Base-by-base conservation (phyloP, 169 alveolate genomes). In the Plasmodium ovale region DNA sequence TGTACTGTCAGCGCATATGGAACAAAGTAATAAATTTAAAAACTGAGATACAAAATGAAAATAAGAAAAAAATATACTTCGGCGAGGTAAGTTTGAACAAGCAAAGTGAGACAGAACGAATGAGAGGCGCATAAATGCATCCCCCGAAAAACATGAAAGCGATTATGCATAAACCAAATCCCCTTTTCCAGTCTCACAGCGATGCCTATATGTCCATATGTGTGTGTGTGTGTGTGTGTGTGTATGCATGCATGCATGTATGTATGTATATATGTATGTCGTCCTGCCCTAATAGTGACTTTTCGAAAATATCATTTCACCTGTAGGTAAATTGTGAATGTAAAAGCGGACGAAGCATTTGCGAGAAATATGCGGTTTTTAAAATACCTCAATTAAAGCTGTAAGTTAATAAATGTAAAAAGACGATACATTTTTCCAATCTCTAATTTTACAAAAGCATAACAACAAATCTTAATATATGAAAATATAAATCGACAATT, bases 271-370 rank as follows among this genome's bases (percentile, higher is more conserved):
- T 14, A 51, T 69, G 19, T 31, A 47, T 44, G 12, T 7, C 23
- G 9, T n/a, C 39, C 0, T 19, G 21, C 21, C 2, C 9, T 10
- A 69, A 69, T 44, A 29, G 58, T 9, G 35, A 60, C 4, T 58
- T 37, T 29, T 49, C 33, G 19, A 72, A 51, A 47, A 71, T 29
- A 37, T 54, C 33, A 54, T 59, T 39, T 31, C 3, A 3, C 35
- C 33, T 74, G 27, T 33, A 74, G 88, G 67, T 74, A 59, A 74
- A 74, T 64, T 74, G 88, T 67, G 88, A 60, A 1, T 51, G 60
- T 33, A 42, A 14, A 7, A 59, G 25, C 0, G 88, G 67, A 10
- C 44, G 53, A 29, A 4, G 35, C 31, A n/a, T 74, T 23, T 74
- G 88, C n/a, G 54, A 74, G 19, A 47, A 42, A 29, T 74, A 74